Base-by-base conservation (phyloP, 1,284 basidiomycete species). In the Blastosporella zonata region DNA sequence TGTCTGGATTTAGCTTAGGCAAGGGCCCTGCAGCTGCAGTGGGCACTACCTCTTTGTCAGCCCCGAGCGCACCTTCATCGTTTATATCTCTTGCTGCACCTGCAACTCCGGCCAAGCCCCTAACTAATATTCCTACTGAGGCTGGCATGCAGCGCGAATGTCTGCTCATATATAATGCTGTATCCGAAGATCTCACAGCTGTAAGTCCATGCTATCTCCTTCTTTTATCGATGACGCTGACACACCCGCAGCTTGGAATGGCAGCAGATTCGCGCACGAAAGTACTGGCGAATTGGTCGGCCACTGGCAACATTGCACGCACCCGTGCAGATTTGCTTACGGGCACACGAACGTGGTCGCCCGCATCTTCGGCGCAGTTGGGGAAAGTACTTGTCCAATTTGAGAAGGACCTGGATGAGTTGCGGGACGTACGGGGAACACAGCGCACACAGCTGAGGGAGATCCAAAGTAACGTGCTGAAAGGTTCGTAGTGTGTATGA, bases 121-220 rank as follows among this genome's bases (percentile, higher is more conserved):
- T 13, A 22, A n/a, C 10, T 13, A 23, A 44, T 13, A 15, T 47
- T 23, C 46, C 47, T n/a, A 36, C 35, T 2, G 54, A 55, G 28
- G 50, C 38, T 39, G 82, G 81, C 9, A 77, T 88, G 74, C 81
- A 85, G 60, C 67, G 71, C 15, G 83, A 87, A 59, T 85, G 79
- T 56, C 52, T 59, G 2, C 42, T 69, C 28, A 62, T 88, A 21
- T 67, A 78, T 40, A 49, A 55, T 1, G 64, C 57, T 9, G 63
- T 86, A 43, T 59, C 56, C 0, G 70, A 67, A 42, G 84, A 87
- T 53, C 61, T 89, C 1, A 70, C 77, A 36, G 64, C 69, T 36
- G 86, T 87, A 56, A 59, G 73, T 62, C 49, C 40, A n/a, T 38
- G 39, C 13, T 45, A 17, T 38, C 29, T 25, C 38, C 43, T 25